Conservation (phyloP, 164 flowering plant species). For the Aristolochia contorta region DNA sequence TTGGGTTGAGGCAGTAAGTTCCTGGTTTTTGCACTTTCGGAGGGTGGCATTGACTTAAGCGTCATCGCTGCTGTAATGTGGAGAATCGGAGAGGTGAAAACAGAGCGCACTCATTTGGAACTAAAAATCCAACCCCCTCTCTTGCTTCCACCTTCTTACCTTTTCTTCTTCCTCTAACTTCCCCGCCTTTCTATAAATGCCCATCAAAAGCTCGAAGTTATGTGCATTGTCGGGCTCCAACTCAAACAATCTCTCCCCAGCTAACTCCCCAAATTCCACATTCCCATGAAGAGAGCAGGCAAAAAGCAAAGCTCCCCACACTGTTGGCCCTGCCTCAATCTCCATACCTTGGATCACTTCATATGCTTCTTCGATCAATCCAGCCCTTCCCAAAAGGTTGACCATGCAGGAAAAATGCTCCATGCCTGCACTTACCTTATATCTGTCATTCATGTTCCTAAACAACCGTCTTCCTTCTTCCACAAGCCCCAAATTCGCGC, state of each 20-base stretch:
- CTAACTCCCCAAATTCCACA: conserved; percentile 53
- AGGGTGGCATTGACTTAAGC: no score
- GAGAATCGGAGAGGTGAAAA: no score
- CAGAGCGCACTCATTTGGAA: no score
- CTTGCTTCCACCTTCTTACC: conserved; percentile 46
- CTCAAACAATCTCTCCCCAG: conserved; percentile 62
- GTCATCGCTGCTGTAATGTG: no score
- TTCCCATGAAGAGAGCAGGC: conserved; percentile 61
- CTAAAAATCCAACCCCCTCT: conserved; percentile 46
- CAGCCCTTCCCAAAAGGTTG: conserved; percentile 72
- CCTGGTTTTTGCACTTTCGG: no score
- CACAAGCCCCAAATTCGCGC: conserved; percentile 57
- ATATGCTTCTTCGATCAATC: conserved; percentile 53
- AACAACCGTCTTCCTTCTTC: conserved; percentile 49
- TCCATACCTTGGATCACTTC: conserved; percentile 41
- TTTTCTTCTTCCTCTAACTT: conserved; percentile 50
- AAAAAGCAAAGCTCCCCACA: conserved; percentile 84
- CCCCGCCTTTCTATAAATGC: conserved; percentile 46
- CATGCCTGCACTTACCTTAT: conserved; percentile 40
- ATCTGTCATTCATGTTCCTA: conserved; percentile 36
- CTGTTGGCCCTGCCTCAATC: conserved; percentile 60
- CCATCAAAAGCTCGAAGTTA: conserved; percentile 63
- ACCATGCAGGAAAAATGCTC: conserved; percentile 87
- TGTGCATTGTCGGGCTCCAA: conserved; percentile 81
- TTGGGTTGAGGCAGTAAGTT: no score